A percentile compares a stretch with the other conserved stretches of the same genome.
Evolutionary conservation across 306 rosid species (phyloP).

Genomic region (Abrus pulchellus): DNA sequence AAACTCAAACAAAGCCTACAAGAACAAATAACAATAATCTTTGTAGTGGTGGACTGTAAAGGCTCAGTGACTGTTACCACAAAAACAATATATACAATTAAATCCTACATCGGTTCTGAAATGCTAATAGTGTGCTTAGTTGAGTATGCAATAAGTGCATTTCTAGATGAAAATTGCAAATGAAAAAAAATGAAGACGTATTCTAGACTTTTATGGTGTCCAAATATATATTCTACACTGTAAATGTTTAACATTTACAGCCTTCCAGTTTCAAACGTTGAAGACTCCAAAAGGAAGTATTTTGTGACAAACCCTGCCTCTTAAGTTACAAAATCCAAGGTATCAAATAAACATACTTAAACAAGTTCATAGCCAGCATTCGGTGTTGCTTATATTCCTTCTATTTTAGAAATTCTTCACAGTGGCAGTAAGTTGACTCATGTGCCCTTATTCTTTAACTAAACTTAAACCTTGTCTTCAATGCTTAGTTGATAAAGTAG

Average conservation of each 20-base stretch:
- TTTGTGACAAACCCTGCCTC: background rate
- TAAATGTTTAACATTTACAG: background rate
- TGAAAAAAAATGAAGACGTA: background rate
- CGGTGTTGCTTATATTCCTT: background rate
- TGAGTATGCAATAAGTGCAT: conserved; percentile 17
- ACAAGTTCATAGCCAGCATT: background rate
- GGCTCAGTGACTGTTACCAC: conserved; percentile 31
- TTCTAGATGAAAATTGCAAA: background rate
- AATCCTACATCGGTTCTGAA: conserved; percentile 5
- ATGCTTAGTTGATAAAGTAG: conserved; percentile 5
- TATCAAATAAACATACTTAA: background rate
- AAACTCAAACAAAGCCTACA: no score
- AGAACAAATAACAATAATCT: conserved; percentile 2
- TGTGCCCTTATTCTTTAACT: conserved; percentile 1
- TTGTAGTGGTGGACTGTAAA: background rate
- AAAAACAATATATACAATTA: background rate
- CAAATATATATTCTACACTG: background rate
- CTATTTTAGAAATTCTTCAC: conserved; percentile 24
- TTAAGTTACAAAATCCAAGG: conserved; percentile 4
- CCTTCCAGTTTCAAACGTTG: background rate
- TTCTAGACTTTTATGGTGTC: conserved; percentile 6
- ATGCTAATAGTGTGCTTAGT: conserved; percentile 30
- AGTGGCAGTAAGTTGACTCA: background rate
- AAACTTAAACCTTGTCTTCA: conserved; percentile 26
- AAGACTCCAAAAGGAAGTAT: background rate